Evolutionary conservation across 768 basidiomycete species (phyloP).

Genomic region (Mycena floridula): DNA sequence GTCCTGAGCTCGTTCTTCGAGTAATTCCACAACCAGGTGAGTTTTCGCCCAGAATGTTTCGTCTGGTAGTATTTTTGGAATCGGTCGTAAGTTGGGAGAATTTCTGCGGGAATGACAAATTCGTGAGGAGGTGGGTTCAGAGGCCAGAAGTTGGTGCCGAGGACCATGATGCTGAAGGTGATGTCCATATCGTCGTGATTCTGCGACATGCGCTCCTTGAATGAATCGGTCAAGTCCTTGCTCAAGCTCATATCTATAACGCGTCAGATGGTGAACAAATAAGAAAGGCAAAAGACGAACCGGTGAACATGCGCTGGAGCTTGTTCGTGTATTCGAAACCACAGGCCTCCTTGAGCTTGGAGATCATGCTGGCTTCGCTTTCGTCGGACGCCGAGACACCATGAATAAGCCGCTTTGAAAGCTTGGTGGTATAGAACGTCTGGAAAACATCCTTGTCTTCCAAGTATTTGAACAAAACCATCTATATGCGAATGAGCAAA

Average conservation of each 20-base stretch:
- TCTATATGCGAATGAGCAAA: constrained; percentile 46
- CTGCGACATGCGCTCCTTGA: constrained; percentile 89
- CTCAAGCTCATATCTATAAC: constrained; percentile 85
- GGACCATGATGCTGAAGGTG: constrained; percentile 89
- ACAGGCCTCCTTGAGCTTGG: constrained; percentile 93
- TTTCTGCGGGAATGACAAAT: constrained; percentile 84
- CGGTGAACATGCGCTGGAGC: constrained; percentile 94
- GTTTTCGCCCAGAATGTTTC: constrained; percentile 90
- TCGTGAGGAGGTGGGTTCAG: constrained; percentile 78
- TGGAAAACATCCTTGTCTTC: constrained; percentile 99
- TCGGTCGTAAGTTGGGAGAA: constrained; percentile 80
- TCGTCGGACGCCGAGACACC: constrained; percentile 92
- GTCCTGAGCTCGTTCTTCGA: constrained; percentile 95
- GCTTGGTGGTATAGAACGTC: constrained; percentile 94
- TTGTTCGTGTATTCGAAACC: constrained; percentile 98
- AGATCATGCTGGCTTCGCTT: constrained; percentile 95
- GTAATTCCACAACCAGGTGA: constrained; percentile 99
- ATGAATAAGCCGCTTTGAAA: constrained; percentile 89
- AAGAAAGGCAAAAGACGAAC: constrained; percentile 30
- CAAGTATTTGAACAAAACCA: constrained; percentile 96
- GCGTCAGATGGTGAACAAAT: not conserved
- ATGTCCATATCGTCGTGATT: constrained; percentile 84
- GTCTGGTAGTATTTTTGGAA: constrained; percentile 92
- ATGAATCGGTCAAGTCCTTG: constrained; percentile 92
- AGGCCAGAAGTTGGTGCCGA: constrained; percentile 97